Base-by-base conservation (phyloP, 2,329 filamentous ascomycete species). In the Cytospora piceae region DNA sequence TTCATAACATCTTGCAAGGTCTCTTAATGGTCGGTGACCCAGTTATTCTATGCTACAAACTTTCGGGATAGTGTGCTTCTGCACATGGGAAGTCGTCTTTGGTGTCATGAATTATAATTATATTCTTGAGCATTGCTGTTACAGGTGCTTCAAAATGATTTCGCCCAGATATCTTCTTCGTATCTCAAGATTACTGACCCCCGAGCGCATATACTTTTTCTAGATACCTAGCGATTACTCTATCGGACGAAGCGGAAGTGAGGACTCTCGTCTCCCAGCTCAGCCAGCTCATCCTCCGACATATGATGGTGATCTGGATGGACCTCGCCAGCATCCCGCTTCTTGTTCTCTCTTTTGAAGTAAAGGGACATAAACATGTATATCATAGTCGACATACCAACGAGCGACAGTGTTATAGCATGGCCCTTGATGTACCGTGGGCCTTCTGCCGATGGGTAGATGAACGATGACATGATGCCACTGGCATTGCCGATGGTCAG, bases 401-500 rank as follows among this genome's bases (percentile, higher is more conserved):
- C 85, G 75, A 90, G 78, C 31, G 81, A 79, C 55, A 90, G 76
- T 4, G 85, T 87, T 12, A 88, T 80, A 1, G 85, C 86, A 71
- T 90, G 87, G 6, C 88, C 88, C 39, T 80, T 80, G 46, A 86
- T 77, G 72, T 86, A 90, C n/a, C 85, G 80, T 1, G 87, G 87
- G 0, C 75, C 80, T 58, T 87, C 84, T 0, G 67, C 64, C 15
- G 73, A 77, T 5, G 80, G 77, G 69, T 84, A 84, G 62, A 90
- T 86, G 71, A 92, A 93, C 0, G 89, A 86, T 4, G 88, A 84
- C 87, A 92, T 89, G 69, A 93, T 89, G 2, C 91, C 91, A 14
- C 87, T 84, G 20, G 82, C 81, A 69, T 93, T 93, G 2, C 90
- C 90, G 61, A 89, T 83, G 0, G 86, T 91, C 42, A 93, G 79